Base-by-base conservation (phyloP, 352 stramenopile genomes). In the Phytophthora podocarpi region DNA sequence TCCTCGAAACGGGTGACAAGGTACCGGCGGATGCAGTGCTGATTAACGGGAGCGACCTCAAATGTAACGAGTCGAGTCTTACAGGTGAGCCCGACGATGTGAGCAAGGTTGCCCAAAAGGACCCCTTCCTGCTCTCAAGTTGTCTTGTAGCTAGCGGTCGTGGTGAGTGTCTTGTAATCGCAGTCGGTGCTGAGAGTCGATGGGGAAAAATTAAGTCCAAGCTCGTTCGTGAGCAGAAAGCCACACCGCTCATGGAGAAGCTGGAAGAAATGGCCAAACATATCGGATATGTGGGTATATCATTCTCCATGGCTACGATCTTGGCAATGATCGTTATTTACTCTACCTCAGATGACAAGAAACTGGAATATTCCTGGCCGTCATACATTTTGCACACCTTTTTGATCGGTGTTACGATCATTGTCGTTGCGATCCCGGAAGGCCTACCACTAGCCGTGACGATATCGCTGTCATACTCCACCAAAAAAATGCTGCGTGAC, bases 401-500 rank as follows among this genome's bases (percentile, higher is more conserved):
- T 45, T 87, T 98, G 31, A 97, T 98, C 21, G 91, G 82, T 39
- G 92, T 98, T 13, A 97, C 93, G 11, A 96, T 98, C 63, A 88
- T 98, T 36, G 95, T 98, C 4, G 94, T 98, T 4, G 95, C 95
- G 13, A 97, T 98, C 56, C 95, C 95, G 6, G 95, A 98, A 76
- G 95, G 95, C 0, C 63, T 98, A 6, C 95, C 95, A 12, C 75
- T 98, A 7, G 95, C 94, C 0, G 92, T 98, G 18, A 98, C 95
- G 10, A 97, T 98, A 45, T 96, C 90, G 32, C 76, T 98, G n/a
- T 97, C 95, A 6, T 98, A 98, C 57, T 97, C 86, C 20, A 99
- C 93, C 12, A 98, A 98, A 56, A 98, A 98, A 51, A 99, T 99
- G 97, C 97, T 98, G 50, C 91, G 93, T 40, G 96, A 99, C 72